Conservation (phyloP, 2,329 filamentous ascomycete species). For the Chaetomium strumarium region DNA sequence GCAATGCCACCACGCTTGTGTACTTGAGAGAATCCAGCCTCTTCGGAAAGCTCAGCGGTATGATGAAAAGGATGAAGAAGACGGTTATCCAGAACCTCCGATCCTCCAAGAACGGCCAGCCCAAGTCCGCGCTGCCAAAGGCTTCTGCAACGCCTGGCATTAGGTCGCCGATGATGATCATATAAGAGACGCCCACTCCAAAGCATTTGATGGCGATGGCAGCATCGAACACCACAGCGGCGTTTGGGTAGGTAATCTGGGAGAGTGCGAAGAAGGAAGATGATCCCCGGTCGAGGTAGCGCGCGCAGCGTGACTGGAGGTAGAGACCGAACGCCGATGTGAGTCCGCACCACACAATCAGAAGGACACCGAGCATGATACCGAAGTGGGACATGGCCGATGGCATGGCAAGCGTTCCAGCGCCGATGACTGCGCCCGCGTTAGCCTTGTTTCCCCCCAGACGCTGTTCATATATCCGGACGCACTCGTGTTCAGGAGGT, state of each 20-base stretch:
- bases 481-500: slow-evolving; percentile 91
- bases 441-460: slow-evolving; percentile 3
- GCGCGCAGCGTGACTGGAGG: slow-evolving; percentile 85
- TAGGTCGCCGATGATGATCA: slow-evolving; percentile 97
- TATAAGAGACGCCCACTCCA: slow-evolving; percentile 91
- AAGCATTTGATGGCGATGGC: slow-evolving; percentile 98
- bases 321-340: slow-evolving; percentile 92
- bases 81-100: slow-evolving; percentile 96
- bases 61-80: slow-evolving; percentile 96
- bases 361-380: slow-evolving; percentile 72
- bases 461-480: slow-evolving; percentile 1
- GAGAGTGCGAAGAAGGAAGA: slow-evolving; percentile 95
- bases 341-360: slow-evolving; percentile 87
- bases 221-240: slow-evolving; percentile 88
- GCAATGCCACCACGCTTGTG: slow-evolving; percentile 82
- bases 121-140: slow-evolving; percentile 60
- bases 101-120: slow-evolving; percentile 72
- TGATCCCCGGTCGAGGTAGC: slow-evolving; percentile 83
- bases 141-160: slow-evolving; percentile 92
- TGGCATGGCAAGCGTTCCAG: slow-evolving; percentile 93
- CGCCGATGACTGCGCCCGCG: slow-evolving; percentile 69
- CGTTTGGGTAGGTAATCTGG: slow-evolving; percentile 94
- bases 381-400: slow-evolving; percentile 93
- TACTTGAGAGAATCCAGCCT: slow-evolving; percentile 95
- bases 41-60: slow-evolving; percentile 86